Conservation (phyloP, 2,329 filamentous ascomycete species). For the Fusarium setosum region DNA sequence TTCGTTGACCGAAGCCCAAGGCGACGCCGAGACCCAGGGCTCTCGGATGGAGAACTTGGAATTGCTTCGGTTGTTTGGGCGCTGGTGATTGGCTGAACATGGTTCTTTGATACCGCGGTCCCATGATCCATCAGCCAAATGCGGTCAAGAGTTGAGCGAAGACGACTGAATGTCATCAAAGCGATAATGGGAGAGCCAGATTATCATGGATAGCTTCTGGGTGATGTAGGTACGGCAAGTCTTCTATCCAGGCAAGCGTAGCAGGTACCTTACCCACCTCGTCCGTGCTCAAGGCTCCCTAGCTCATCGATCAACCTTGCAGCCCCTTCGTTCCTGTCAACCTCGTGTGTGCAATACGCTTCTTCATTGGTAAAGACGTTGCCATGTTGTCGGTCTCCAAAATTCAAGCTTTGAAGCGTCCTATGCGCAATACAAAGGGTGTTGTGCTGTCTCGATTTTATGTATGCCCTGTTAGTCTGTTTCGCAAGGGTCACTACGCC, state of each 20-base stretch:
- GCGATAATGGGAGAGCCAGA: background rate
- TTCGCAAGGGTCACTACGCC: too few relatives aligned
- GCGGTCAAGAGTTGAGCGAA: conserved; percentile 4
- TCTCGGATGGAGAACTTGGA: conserved; percentile 5
- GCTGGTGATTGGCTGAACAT: conserved; percentile 25
- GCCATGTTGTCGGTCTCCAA: background rate
- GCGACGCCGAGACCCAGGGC: conserved; percentile 19
- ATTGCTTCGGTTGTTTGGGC: background rate
- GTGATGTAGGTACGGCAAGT: background rate
- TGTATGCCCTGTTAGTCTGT: background rate
- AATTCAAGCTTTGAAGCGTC: background rate
- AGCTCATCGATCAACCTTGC: conserved; percentile 19
- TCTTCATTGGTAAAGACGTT: conserved; percentile 19
- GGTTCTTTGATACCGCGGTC: background rate
- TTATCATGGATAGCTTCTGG: background rate
- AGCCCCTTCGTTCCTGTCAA: conserved; percentile 16
- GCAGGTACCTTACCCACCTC: background rate
- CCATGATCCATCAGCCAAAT: conserved; percentile 8
- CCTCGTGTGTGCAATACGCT: conserved; percentile 21
- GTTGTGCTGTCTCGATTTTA: background rate
- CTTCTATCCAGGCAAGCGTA: background rate
- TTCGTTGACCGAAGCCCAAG: conserved; percentile 35
- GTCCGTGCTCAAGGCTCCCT: conserved; percentile 29
- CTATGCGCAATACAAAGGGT: background rate
- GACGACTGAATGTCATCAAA: background rate